Evolutionary conservation across 1,139 yeast species (phyloP), one percentile per base, ranked within the genome.

Genomic region (Kodamaea derodonti): DNA sequence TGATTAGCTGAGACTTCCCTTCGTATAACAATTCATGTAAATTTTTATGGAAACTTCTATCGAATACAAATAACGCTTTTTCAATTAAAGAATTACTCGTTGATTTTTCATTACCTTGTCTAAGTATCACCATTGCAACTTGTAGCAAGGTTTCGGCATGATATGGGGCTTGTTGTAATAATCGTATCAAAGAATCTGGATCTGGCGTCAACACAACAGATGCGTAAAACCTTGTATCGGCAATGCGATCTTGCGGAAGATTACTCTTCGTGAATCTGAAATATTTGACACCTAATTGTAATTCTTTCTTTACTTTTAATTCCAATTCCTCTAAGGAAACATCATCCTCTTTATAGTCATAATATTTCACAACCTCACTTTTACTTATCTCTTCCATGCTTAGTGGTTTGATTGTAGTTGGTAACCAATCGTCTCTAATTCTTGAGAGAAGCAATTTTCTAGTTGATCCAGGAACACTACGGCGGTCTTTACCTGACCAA

Each of bases 401-500:
- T 31, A 85, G 54, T 5, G 84, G 84, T 40, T 81, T 80, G 38
- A 72, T 70, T 14, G 75, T 62, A 0, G 87, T 76, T 1, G 95
- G 95, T 13, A 85, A 58, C 84, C 92, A 86, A 52, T 84, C 94
- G 43, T 84, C 90, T 52, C 83, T 75, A 28, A 87, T 78, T 48
- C 80, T 79, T 0, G 95, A 80, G 39, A 87, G 65, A 9, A 77
- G 65, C 33, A 85, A 59, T 46, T 82, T 82, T 42, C 88, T 69
- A 0, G 80, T 60, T 0, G 86, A 75, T 7, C 94, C 94, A 0
- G 95, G 90, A 4, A 84, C 75, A 10, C 78, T 65, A 33, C 83
- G 60, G 38, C 81, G 77, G 51, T 85, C 95, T 45, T 78, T 75
- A 0, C 95, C 95, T 32, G 88, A 82, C 94, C 95, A 86, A 14